Base-by-base conservation (phyloP, 2,329 filamentous ascomycete genomes). In the Pseudogymnoascus pannorum region DNA sequence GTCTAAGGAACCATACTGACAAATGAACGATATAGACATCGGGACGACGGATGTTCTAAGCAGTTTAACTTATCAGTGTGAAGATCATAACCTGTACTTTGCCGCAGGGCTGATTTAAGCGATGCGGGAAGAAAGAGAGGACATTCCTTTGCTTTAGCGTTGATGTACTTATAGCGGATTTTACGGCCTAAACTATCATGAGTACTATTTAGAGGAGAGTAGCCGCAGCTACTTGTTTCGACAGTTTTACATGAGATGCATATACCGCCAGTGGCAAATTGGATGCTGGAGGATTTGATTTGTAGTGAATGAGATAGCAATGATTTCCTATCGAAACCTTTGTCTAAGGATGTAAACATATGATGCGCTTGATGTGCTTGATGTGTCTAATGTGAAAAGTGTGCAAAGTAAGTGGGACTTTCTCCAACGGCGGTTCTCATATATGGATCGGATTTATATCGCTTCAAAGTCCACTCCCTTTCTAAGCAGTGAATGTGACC, bases 11-110 rank as follows among this genome's bases (percentile, higher is more conserved):
- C 2, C 20, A 35, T 11, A 4, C n/a, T 60, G 63, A 57, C 51
- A 60, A 58, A n/a, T 31, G 8, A 42, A 31, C 60, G 3, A 54
- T 31, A 57, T 54, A 92, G 88, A 70, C 88, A 92, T 68, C 85
- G 88, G 78, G 87, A 89, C 72, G 88, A 91, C 68, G 88, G 88
- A 12, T 92, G 89, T 70, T 82, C 87, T 11, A 87, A 84, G 68
- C 80, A 88, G 51, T 86, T 87, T 63, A 70, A 72, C 48, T 14
- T 54, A 7, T 31, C 48, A 54, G 26, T 54, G 18, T 54, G 48
- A 54, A 18, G n/a, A 31, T 18, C 48, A 31, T 5, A 20, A 8
- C 26, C 26, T 2, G 20, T 31, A 6, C 26, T 14, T 14, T 20
- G 26, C n/a, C 48, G 7, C n/a, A 14, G 48, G 24, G 16, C 26